Conservation (phyloP, 805 yeast genomes). For the Kluyveromyces dobzhanskii region DNA sequence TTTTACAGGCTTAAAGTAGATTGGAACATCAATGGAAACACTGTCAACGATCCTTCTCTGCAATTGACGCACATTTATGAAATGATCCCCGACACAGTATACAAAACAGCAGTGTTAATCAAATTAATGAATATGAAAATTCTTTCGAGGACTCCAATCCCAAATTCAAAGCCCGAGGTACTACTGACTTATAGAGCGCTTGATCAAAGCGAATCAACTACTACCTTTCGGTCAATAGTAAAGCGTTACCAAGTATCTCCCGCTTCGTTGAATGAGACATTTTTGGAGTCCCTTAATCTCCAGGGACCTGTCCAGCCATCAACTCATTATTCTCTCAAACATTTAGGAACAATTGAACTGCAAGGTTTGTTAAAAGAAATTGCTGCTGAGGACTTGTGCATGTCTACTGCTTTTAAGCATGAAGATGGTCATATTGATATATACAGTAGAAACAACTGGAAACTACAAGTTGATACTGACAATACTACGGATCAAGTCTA, state of each 20-base stretch:
- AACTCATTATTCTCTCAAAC: not conserved
- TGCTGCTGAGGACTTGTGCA: conserved; percentile 1
- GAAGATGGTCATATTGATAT: conserved; percentile 9
- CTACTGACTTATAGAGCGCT: conserved; percentile 16
- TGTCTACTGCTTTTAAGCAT: conserved; percentile 6
- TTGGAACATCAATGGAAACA: conserved; percentile 26
- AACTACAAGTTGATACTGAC: not conserved
- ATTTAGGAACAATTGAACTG: not conserved
- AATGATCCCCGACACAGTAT: conserved; percentile 15
- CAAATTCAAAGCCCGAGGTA: conserved; percentile 23
- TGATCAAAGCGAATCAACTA: conserved; percentile 9
- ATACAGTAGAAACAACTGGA: conserved; percentile 11
- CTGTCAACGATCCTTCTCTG: conserved; percentile 26
- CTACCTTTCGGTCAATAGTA: conserved; percentile 18
- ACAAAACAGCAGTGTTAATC: conserved; percentile 18
- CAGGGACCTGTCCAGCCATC: not conserved
- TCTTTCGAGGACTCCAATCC: conserved; percentile 23
- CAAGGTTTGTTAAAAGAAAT: not conserved
- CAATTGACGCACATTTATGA: conserved; percentile 20
- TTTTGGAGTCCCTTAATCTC: conserved; percentile 1
- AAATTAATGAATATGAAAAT: conserved; percentile 19
- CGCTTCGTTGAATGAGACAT: conserved; percentile 1
- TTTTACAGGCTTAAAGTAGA: conserved; percentile 25
- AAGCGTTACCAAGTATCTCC: conserved; percentile 19
- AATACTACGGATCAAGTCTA: not conserved